A percentile compares a stretch with the other conserved stretches of the same genome.
Conservation (phyloP, 768 basidiomycete species). For the Panellus pusillus region DNA sequence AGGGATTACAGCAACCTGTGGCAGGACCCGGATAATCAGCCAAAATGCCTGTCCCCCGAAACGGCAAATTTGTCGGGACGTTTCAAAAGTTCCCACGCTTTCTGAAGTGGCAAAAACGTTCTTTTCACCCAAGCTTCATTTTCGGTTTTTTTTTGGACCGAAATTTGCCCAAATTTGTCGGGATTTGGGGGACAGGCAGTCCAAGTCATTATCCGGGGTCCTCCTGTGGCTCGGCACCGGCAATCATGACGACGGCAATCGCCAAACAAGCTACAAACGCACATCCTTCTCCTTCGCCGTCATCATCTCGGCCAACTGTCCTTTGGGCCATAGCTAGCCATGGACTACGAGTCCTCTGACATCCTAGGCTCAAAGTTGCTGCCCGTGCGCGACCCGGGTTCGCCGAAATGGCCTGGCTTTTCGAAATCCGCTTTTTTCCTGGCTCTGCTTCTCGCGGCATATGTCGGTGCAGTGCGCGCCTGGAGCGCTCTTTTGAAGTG, state of each 20-base stretch:
- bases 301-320: conserved; percentile 14
- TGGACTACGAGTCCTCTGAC: conserved; percentile 70
- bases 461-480: conserved; percentile 37
- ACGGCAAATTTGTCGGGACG: no score
- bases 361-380: conserved; percentile 63
- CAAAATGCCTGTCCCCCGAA: no score
- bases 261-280: neutral
- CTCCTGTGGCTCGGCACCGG: no score
- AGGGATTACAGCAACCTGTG: no score
- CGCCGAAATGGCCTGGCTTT: conserved; percentile 35
- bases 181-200: no score
- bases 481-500: conserved; percentile 53
- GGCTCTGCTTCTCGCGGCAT: conserved; percentile 37
- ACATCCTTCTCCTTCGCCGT: conserved; percentile 17
- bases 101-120: no score
- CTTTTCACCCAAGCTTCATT: no score
- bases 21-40: no score
- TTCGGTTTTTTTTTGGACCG: no score
- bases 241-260: conserved; percentile 1
- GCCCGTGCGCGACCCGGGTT: conserved; percentile 33
- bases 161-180: no score
- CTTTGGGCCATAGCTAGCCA: conserved; percentile 34
- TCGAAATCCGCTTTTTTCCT: conserved; percentile 40
- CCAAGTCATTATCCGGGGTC: no score
- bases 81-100: no score